These are phyloP conservation scores for Capsicum baccatum DNA, from an alignment of 257 asterid species.

Conservation along the genomic window DNA sequence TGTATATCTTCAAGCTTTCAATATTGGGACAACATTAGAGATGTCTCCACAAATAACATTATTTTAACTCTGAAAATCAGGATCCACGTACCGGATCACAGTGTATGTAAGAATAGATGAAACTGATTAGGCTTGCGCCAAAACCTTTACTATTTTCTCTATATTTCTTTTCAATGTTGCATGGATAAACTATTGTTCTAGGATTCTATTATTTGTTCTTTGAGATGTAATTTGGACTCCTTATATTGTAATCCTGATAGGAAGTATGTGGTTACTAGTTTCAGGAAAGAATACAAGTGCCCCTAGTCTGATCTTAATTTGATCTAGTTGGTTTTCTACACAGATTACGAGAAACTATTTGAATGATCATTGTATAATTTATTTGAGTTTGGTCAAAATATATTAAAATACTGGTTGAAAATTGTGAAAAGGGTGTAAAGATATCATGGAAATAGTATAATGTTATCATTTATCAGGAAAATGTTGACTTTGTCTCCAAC, in stretches of 20 bases:
- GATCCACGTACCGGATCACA: not conserved
- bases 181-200: slow-evolving; percentile 20
- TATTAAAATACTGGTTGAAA: not conserved
- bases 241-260: not conserved
- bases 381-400: slow-evolving; percentile 2
- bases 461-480: not conserved
- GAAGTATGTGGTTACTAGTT: slow-evolving; percentile 17
- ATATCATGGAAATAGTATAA: not conserved
- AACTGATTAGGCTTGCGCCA: not conserved
- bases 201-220: not conserved
- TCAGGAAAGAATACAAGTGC: slow-evolving; percentile 3
- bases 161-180: not conserved
- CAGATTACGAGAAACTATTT: not conserved
- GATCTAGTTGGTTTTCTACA: slow-evolving; percentile 3
- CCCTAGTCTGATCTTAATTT: not conserved
- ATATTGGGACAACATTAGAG: not conserved
- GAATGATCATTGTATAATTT: slow-evolving; percentile 1
- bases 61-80: not conserved
- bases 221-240: slow-evolving; percentile 2
- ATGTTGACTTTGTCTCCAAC: not conserved
- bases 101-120: not conserved
- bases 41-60: not conserved
- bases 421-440: slow-evolving; percentile 1
- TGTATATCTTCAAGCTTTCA: not conserved
- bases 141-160: not conserved